Percentiles rank a stretch among this genome's conserved stretches.
These are phyloP conservation scores for Mucor indicus DNA, from an alignment of 371 early-diverging fungal species.

Conservation along the genomic window DNA sequence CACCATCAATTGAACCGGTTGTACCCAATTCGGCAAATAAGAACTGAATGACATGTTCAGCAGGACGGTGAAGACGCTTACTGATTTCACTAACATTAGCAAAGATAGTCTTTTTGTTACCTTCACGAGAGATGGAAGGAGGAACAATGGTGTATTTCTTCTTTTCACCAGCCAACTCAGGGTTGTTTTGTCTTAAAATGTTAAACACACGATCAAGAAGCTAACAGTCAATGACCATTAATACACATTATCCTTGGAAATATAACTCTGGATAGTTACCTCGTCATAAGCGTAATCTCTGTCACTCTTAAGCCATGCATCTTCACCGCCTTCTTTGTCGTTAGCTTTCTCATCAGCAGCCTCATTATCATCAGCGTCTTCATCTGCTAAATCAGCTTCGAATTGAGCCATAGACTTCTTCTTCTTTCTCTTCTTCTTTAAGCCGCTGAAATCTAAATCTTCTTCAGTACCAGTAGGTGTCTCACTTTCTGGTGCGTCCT, in stretches of 20 bases:
- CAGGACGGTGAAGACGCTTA: slow-evolving; percentile 92
- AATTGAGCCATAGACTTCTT: slow-evolving; percentile 87
- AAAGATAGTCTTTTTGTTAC: slow-evolving; percentile 95
- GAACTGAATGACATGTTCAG: slow-evolving; percentile 97
- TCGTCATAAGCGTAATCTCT: slow-evolving; percentile 95
- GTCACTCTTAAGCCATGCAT: slow-evolving; percentile 85
- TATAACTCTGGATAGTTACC: slow-evolving; percentile 48
- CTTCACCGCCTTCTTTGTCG: slow-evolving; percentile 50
- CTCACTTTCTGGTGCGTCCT: slow-evolving; percentile 50
- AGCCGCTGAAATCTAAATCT: slow-evolving; percentile 73
- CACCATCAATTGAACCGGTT: slow-evolving; percentile 96
- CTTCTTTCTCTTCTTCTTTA: slow-evolving; percentile 92
- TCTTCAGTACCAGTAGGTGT: slow-evolving; percentile 52
- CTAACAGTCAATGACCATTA: slow-evolving; percentile 39
- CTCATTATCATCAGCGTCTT: slow-evolving; percentile 65
- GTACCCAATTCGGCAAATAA: slow-evolving; percentile 99
- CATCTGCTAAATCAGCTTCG: slow-evolving; percentile 84
- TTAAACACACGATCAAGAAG: slow-evolving; percentile 91
- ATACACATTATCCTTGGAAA: no score
- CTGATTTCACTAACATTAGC: slow-evolving; percentile 94
- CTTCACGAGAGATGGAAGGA: slow-evolving; percentile 91
- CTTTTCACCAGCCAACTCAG: slow-evolving; percentile 91
- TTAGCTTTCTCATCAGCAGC: slow-evolving; percentile 29
- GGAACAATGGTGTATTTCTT: slow-evolving; percentile 91
- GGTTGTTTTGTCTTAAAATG: slow-evolving; percentile 92